These are phyloP conservation scores for Phoma sp. DNA, from an alignment of 2,329 filamentous ascomycete genomes.

Conservation along the genomic window DNA sequence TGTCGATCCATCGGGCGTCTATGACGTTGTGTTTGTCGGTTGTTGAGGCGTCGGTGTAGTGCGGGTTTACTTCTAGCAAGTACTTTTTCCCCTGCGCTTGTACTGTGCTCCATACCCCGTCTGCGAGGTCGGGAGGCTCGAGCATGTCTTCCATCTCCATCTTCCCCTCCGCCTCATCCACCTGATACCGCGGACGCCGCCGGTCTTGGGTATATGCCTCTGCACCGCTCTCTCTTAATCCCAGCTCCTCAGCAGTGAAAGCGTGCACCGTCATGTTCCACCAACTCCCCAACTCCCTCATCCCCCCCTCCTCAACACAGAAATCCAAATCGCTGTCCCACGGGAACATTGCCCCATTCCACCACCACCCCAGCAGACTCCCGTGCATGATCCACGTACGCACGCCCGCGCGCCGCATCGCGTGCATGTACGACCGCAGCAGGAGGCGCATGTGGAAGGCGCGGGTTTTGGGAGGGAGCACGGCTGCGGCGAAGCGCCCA, in stretches of 20 bases:
- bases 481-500: conserved; percentile 59
- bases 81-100: conserved; percentile 49
- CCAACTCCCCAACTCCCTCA: conserved; percentile 62
- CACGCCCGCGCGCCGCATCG: conserved; percentile 62
- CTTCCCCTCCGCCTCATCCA: not conserved
- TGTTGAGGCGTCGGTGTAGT: conserved; percentile 55
- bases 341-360: conserved; percentile 66
- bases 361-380: conserved; percentile 67
- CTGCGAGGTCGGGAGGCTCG: not conserved
- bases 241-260: conserved; percentile 24
- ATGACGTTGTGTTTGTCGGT: conserved; percentile 62
- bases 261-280: conserved; percentile 68
- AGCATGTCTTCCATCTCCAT: not conserved
- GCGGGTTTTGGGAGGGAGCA: conserved; percentile 56
- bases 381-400: conserved; percentile 71
- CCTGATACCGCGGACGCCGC: too few relatives aligned
- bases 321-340: conserved; percentile 69
- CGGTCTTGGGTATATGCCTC: too few relatives aligned
- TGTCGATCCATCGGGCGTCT: conserved; percentile 68
- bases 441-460: conserved; percentile 57
- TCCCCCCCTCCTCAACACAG: conserved; percentile 62
- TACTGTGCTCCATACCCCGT: conserved; percentile 15
- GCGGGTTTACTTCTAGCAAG: conserved; percentile 65
- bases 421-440: conserved; percentile 62
- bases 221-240: not conserved